Evolutionary conservation across 108 stramenopile genomes (phyloP), one percentile per base, ranked within the genome.

Genomic region (Parietichytrium sp.): DNA sequence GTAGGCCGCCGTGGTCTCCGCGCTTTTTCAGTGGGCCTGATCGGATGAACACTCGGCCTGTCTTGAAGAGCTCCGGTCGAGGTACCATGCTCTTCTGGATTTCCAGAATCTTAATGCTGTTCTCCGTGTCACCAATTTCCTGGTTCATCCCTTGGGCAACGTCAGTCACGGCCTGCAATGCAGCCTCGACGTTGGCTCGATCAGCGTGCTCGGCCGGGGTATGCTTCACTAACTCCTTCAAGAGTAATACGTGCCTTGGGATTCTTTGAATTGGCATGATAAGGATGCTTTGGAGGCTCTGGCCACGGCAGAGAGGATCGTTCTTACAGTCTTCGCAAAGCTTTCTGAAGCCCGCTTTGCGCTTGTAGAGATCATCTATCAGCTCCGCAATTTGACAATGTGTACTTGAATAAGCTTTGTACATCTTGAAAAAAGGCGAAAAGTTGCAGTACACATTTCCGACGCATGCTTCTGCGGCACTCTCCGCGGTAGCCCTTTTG

Each of bases 201-300:
- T 82, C 81, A n/a, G 4, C 0, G 18, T 42, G 47, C 55, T 61
- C 72, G 16, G 55, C 55, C 12, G 27, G 33, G 4, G 81, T 82
- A 26, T 6, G 16, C 42, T 82, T 82, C 0, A 15, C 23, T 2
- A 82, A 55, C 3, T 55, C 54, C 10, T 61, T 51, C n/a, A 82
- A 55, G 6, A 82, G 55, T 12, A 82, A 18, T 2, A 33, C 8
- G 55, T 82, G 48, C 13, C 81, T 54, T 12, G 81, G 81, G 7
- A 82, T 26, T 12, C 81, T 47, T 55, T 82, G 81, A n/a, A 82
- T 51, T 36, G 81, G 81, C 72, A 77, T 78, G 47, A 82, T 82
- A 30, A 82, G 55, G 16, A 61, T 33, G 47, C 54, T 54, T 8
- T 53, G 31, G 4, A 81, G 23, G 4, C 23, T 81, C 55, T 55